Base-by-base conservation (phyloP, 73 alveolate genomes). In the Paramecium sexaurelia region DNA sequence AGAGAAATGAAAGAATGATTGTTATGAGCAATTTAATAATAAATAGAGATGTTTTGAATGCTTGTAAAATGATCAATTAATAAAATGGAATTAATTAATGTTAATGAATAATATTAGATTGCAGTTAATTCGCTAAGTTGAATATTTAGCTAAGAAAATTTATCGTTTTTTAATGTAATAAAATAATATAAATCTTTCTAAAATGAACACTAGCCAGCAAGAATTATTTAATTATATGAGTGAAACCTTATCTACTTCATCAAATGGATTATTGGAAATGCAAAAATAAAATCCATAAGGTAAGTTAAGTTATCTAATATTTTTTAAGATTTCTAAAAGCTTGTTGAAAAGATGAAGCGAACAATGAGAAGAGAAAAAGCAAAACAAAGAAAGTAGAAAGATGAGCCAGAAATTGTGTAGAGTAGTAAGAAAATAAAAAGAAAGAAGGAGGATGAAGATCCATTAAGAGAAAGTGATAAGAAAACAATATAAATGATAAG, bases 401-500 rank as follows among this genome's bases (percentile, higher is more conserved):
- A 35, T 13, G 86, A 71, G 26, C 32, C 32, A n/a, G 57, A 71
- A 6, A 37, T 71, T 7, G 56, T 71, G 56, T 32, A 15, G 26
- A 22, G 51, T 35, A 71, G 56, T 71, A 33, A 36, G 17, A 71
- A 71, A 71, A 71, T 71, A 35, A 71, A 71, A 35, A 71, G 86
- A 71, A 78, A 43, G 73, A 78, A 78, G 36, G 73, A 78, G 20
- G 73, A 84, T 87, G 88, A 94, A 4, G 84, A 91, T 24, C 40
- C 85, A 27, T 51, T 86, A 2, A 88, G 92, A 27, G 94, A 84
- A 10, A 87, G 84, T 51, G 96, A 94, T 37, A 94, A 69, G 85
- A 94, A 94, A 91, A 93, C 93, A 83, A 91, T 94, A 36, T 92
- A 92, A 29, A 92, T 93, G 66, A 85, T 91, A 26, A 75, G 96